These are phyloP conservation scores for Ricinus communis DNA, from an alignment of 345 rosid species.

Conservation along the genomic window DNA sequence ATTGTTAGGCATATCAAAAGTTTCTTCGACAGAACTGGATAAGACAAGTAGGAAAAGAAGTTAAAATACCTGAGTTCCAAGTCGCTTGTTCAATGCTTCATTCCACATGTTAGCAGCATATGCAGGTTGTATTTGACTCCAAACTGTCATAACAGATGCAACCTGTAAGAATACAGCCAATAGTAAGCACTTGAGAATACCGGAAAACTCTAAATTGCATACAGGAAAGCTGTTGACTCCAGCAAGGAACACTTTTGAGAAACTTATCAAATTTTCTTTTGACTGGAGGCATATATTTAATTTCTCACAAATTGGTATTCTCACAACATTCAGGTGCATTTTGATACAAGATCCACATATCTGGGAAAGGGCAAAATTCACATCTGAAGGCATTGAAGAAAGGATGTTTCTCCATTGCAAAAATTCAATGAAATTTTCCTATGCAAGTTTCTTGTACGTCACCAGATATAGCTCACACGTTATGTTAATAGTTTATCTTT, in stretches of 20 bases:
- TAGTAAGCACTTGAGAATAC: slow-evolving; percentile 7
- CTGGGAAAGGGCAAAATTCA: background rate
- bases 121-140: slow-evolving; percentile 86
- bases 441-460: background rate
- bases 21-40: background rate
- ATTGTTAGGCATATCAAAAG: background rate
- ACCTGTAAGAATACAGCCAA: slow-evolving; percentile 48
- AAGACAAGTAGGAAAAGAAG: background rate
- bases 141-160: slow-evolving; percentile 95
- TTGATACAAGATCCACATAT: background rate
- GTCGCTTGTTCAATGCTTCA: slow-evolving; percentile 91
- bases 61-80: slow-evolving; percentile 71
- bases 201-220: slow-evolving; percentile 2
- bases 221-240: background rate
- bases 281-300: background rate
- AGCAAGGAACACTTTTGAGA: background rate
- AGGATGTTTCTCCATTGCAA: background rate
- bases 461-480: background rate
- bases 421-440: background rate
- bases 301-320: background rate
- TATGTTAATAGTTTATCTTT: too few relatives aligned
- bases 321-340: background rate
- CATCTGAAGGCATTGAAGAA: background rate
- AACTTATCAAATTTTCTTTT: background rate
- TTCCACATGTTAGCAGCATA: slow-evolving; percentile 96